Conservation (phyloP, 768 basidiomycete species). For the Macrolepiota fuliginosa region DNA sequence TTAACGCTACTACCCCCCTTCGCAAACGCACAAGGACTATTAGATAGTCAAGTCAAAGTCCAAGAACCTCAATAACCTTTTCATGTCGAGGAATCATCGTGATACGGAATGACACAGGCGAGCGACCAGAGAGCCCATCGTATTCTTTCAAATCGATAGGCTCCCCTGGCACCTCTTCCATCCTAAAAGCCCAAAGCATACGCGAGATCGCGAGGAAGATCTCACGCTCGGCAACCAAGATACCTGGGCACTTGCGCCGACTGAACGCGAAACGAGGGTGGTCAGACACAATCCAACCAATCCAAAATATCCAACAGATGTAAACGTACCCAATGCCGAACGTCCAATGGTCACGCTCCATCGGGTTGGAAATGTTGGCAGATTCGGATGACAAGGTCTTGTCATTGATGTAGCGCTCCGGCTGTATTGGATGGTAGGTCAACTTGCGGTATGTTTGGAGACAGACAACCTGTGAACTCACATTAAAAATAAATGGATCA, state of each 20-base stretch:
- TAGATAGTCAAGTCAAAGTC: background rate
- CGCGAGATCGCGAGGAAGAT: conserved; percentile 43
- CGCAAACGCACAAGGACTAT: no score
- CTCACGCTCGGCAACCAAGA: conserved; percentile 42
- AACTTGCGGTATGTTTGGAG: no score
- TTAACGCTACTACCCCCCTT: no score
- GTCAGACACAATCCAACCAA: no score
- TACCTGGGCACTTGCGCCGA: conserved; percentile 41
- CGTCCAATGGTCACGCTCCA: conserved; percentile 49
- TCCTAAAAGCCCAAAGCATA: conserved; percentile 45
- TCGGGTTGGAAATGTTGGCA: conserved; percentile 36
- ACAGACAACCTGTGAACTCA: background rate
- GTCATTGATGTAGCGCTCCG: conserved; percentile 43
- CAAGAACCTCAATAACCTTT: background rate
- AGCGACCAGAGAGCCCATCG: conserved; percentile 46
- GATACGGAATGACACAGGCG: conserved; percentile 39
- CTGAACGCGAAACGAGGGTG: conserved; percentile 15
- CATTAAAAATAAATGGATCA: conserved; percentile 33
- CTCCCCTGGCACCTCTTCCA: conserved; percentile 36
- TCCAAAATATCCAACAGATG: background rate
- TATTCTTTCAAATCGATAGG: conserved; percentile 46
- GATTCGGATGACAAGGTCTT: conserved; percentile 36
- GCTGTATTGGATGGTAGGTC: conserved; percentile 19
- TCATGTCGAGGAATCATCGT: conserved; percentile 23
- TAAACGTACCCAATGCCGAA: conserved; percentile 44